Evolutionary conservation across 1,284 basidiomycete genomes (phyloP).

Genomic region (Porodaedalea pini): DNA sequence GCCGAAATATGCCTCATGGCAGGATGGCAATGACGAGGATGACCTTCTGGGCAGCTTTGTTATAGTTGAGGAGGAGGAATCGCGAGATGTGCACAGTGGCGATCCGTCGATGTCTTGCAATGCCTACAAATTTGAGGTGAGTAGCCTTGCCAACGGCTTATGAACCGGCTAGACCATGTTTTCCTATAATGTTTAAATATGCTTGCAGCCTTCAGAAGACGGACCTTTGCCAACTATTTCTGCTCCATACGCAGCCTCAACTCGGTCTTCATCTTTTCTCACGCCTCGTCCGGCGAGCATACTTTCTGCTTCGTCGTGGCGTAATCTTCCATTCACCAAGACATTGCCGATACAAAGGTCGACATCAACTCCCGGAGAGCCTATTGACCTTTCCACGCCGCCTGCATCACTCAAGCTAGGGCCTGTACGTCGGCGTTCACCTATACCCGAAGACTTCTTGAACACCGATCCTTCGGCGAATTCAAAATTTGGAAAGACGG

Average conservation of each 20-base stretch:
- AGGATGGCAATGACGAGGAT: constrained; percentile 12
- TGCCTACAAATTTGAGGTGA: constrained; percentile 1
- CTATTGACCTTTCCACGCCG: constrained; percentile 14
- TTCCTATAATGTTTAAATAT: background rate
- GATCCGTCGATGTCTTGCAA: background rate
- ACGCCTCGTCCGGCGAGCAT: constrained; percentile 14
- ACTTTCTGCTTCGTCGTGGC: constrained; percentile 15
- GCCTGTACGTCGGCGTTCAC: constrained; percentile 15
- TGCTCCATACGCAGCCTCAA: background rate
- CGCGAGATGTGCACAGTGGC: background rate
- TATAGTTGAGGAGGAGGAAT: constrained; percentile 15
- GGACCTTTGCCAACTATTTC: background rate
- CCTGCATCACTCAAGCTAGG: constrained; percentile 1
- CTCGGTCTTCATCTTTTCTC: constrained; percentile 4
- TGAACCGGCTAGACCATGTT: background rate
- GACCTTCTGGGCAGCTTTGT: constrained; percentile 8
- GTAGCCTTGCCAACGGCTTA: constrained; percentile 17
- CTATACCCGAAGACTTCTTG: constrained; percentile 16
- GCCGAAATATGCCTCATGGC: background rate
- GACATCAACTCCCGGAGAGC: background rate
- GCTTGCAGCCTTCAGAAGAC: background rate
- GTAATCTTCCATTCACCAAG: constrained; percentile 18
- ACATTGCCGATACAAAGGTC: constrained; percentile 5
- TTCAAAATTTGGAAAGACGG: background rate
- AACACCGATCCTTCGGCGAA: background rate